Percentiles rank a stretch among this genome's conserved stretches.
phyloP scores from a whole-genome alignment of 139 green algal genomes.

The Coelastrella sp. region DNA sequence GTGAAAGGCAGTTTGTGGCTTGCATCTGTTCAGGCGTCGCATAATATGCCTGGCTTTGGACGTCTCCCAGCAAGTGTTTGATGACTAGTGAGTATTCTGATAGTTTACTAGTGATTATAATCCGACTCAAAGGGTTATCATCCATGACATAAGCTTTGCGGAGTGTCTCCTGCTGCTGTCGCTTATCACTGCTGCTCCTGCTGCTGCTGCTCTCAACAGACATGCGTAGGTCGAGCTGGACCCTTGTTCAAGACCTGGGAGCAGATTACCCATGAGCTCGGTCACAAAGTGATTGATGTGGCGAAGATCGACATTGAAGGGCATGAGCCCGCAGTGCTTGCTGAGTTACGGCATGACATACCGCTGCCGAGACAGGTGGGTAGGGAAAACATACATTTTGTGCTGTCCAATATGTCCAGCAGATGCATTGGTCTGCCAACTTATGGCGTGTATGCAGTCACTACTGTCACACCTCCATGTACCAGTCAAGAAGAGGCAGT shows the following conservation, averaged over 20 bases:
- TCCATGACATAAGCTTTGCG: neutral
- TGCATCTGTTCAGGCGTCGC: too few species aligned
- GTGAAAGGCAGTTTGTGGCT: too few species aligned
- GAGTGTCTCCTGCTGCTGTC: neutral
- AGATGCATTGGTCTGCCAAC: too few species aligned
- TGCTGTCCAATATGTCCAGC: neutral
- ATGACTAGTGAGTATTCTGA: too few species aligned
- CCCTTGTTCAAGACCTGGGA: slow-evolving; percentile 20
- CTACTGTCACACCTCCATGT: too few species aligned
- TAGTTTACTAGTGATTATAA: too few species aligned
- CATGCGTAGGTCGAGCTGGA: neutral
- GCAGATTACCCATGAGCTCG: neutral
- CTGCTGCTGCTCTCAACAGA: neutral
- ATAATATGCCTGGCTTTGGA: too few species aligned
- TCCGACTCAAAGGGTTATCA: neutral
- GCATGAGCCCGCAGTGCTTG: slow-evolving; percentile 23
- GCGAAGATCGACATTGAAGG: slow-evolving; percentile 41
- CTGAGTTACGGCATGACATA: slow-evolving; percentile 5
- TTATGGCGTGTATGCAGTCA: too few species aligned
- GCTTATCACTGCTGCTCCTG: neutral
- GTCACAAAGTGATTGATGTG: slow-evolving; percentile 8
- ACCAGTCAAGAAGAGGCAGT: too few species aligned
- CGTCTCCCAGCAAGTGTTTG: too few species aligned
- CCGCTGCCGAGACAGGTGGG: slow-evolving; percentile 19
- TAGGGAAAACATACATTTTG: neutral